Evolutionary conservation across 2,329 filamentous ascomycete genomes (phyloP), one percentile per base, ranked within the genome.

Genomic region (Sporothrix schenckii): DNA sequence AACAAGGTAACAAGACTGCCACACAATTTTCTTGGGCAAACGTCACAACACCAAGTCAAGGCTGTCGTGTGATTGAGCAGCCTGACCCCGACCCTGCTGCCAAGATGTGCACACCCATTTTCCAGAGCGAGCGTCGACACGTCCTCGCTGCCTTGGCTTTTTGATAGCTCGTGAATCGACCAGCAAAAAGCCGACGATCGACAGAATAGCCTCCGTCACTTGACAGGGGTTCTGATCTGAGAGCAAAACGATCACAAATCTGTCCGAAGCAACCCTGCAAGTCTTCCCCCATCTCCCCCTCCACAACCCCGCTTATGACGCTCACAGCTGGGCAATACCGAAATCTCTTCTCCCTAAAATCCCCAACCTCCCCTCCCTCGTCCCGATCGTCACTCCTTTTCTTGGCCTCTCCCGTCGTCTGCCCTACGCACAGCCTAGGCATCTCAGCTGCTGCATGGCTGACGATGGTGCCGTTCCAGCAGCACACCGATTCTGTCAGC

Each of bases 51-150:
- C 58, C n/a, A 27, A 54, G 9, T n/a, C 21, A 65, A 54, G 50
- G 63, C 47, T 53, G 63, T 49, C 63, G 53, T 61, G 66, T 68
- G 66, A 68, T 68, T 24, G 41, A 7, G 24, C 54, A 50, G 66
- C 53, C 66, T 68, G 53, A 68, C 53, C 56, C 58, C 10, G n/a
- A 19, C 39, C 24, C 3, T 54, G 21, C 44, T 14, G n/a, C 44
- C 24, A 34, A n/a, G 44, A 34, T 41, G 16, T 39, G 54, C 21
- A 50, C 41, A 65, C 60, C 60, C n/a, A 34, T 50, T 61, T 44
- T 14, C 3, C 4, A 6, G 30, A 54, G 54, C 54, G 53, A 39
- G 9, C 16, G 16, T 58, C 6, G 2, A 58, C 54, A 58, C 27
- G 39, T 14, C 54, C 30, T n/a, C 54, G 30, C 30, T 34, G 27